Conservation (phyloP, 352 stramenopile genomes). For the Halophytophthora polymorphica region DNA sequence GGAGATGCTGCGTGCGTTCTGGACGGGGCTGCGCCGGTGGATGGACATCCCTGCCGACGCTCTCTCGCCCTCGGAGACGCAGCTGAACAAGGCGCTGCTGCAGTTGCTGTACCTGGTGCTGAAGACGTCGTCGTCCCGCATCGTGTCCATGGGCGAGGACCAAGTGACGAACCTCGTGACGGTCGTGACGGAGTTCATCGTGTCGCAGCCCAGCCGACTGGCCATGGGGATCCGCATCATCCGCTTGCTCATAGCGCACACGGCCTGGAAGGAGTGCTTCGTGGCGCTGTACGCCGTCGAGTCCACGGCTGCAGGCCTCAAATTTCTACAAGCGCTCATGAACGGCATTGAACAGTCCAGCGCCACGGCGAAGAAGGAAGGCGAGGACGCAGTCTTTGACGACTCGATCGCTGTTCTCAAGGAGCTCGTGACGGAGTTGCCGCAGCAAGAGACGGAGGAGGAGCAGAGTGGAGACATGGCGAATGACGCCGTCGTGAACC, state of each 20-base stretch:
- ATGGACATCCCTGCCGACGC: constrained; percentile 43
- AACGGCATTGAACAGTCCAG: constrained; percentile 49
- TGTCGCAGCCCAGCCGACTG: constrained; percentile 45
- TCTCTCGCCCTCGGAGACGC: constrained; percentile 26
- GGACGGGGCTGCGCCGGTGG: constrained; percentile 55
- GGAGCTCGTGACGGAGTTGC: constrained; percentile 43
- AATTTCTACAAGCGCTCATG: constrained; percentile 66
- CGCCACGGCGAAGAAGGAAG: constrained; percentile 16
- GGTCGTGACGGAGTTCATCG: constrained; percentile 69
- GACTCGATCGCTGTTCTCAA: constrained; percentile 60
- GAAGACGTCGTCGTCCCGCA: constrained; percentile 50
- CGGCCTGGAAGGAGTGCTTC: constrained; percentile 73
- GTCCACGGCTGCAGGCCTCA: constrained; percentile 51
- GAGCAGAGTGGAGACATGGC: constrained; percentile 36
- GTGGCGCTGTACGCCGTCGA: constrained; percentile 63
- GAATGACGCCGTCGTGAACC: constrained; percentile 59
- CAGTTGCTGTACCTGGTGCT: constrained; percentile 69
- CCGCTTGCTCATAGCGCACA: constrained; percentile 67
- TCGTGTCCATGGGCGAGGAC: constrained; percentile 48
- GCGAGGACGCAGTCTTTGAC: constrained; percentile 45
- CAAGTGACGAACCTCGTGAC: constrained; percentile 64
- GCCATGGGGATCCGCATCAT: constrained; percentile 64
- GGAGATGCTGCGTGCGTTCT: constrained; percentile 68
- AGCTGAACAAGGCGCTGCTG: constrained; percentile 47
- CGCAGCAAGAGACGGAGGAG: constrained; percentile 23